phyloP scores from a whole-genome alignment of 192 early-diverging fungal species.

The Umbelopsis isabellina region DNA sequence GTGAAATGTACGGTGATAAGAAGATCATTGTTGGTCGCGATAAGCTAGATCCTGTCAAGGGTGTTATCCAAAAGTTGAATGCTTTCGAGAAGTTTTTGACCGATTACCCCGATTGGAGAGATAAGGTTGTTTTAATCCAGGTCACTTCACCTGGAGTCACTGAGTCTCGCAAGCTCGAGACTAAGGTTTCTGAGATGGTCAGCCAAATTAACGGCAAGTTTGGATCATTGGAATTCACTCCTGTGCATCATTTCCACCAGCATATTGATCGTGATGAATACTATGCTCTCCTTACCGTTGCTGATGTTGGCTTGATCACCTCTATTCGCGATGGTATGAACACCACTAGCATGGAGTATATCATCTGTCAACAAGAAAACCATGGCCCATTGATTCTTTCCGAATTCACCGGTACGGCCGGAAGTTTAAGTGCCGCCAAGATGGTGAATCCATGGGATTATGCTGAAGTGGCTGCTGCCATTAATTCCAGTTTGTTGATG shows the following conservation, averaged over 20 bases:
- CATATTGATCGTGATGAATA: slow-evolving; percentile 96
- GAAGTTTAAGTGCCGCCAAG: slow-evolving; percentile 77
- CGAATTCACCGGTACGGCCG: slow-evolving; percentile 98
- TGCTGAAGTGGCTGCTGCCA: slow-evolving; percentile 74
- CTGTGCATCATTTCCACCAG: slow-evolving; percentile 92
- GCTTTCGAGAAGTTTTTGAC: slow-evolving; percentile 92
- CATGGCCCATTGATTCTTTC: slow-evolving; percentile 88
- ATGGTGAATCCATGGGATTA: slow-evolving; percentile 92
- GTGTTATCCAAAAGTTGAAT: slow-evolving; percentile 91
- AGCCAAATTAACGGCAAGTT: slow-evolving; percentile 92
- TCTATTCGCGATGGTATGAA: slow-evolving; percentile 99
- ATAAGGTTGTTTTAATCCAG: slow-evolving; percentile 95
- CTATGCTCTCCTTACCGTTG: slow-evolving; percentile 91
- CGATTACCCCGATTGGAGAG: slow-evolving; percentile 90
- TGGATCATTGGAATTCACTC: slow-evolving; percentile 94
- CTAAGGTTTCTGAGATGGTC: slow-evolving; percentile 88
- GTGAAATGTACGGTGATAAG: slow-evolving; percentile 87
- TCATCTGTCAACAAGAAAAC: slow-evolving; percentile 92
- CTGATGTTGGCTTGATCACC: slow-evolving; percentile 93
- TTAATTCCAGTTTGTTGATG: slow-evolving; percentile 76
- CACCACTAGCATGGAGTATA: slow-evolving; percentile 92
- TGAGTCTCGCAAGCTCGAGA: slow-evolving; percentile 72
- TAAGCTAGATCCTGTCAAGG: slow-evolving; percentile 92
- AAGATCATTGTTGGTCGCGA: slow-evolving; percentile 96
- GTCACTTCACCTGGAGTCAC: slow-evolving; percentile 88